A percentile compares a stretch with the other conserved stretches of the same genome.
Conservation (phyloP, 164 flowering plant genomes). For the Macadamia integrifolia region DNA sequence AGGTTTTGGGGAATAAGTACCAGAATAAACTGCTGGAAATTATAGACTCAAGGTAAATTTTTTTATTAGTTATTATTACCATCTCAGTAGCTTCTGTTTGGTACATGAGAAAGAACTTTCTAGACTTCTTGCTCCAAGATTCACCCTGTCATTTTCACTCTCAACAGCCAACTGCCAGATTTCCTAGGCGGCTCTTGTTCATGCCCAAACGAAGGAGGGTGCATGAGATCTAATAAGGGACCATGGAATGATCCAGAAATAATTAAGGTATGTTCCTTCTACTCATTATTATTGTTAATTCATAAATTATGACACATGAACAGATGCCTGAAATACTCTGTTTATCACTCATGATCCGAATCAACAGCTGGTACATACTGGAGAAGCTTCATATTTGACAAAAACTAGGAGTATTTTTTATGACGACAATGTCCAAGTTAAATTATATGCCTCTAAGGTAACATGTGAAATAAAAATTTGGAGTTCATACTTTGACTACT, state of each 20-base stretch:
- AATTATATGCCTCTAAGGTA: slow-evolving; percentile 41
- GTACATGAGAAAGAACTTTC: slow-evolving; percentile 1
- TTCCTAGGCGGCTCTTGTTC: slow-evolving; percentile 84
- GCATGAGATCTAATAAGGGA: slow-evolving; percentile 74
- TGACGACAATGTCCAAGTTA: slow-evolving; percentile 37
- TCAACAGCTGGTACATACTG: slow-evolving; percentile 46
- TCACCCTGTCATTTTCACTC: slow-evolving; percentile 10
- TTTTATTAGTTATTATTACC: not conserved
- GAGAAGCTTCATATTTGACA: slow-evolving; percentile 31
- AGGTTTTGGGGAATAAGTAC: slow-evolving; percentile 78
- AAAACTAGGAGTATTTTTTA: slow-evolving; percentile 31
- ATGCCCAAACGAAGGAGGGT: slow-evolving; percentile 74
- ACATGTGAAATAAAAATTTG: not conserved
- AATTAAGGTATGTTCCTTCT: slow-evolving; percentile 50
- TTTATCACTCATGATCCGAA: not conserved
- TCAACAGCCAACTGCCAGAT: slow-evolving; percentile 80
- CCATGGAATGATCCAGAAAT: slow-evolving; percentile 90
- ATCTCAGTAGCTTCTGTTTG: not conserved
- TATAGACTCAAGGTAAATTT: slow-evolving; percentile 61
- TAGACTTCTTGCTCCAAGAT: slow-evolving; percentile 1
- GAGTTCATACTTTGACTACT: not conserved
- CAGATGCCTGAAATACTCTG: not conserved
- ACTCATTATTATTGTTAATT: not conserved
- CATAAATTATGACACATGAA: not conserved
- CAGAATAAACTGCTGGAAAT: slow-evolving; percentile 60